Evolutionary conservation across 2,329 filamentous ascomycete species (phyloP), one percentile per base, ranked within the genome.

Genomic region (Penicillium sumatraense): DNA sequence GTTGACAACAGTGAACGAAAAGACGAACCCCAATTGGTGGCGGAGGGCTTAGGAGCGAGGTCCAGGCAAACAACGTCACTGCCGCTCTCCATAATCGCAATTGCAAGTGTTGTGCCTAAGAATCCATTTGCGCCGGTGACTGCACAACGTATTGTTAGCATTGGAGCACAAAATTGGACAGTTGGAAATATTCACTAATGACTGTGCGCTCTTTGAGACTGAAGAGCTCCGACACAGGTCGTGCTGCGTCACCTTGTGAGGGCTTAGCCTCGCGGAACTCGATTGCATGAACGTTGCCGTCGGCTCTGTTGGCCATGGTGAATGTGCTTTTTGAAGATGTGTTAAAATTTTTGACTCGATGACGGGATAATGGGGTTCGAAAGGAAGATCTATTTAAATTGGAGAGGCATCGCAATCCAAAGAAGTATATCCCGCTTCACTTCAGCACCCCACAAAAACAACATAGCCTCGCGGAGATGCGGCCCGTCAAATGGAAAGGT

Each of bases 11-110:
- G 8, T 13, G 21, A 16, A 14, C 14, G 5, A 29, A 13, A n/a
- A 33, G 7, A 48, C 35, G 33, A 10, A 60, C 60, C 20, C 52
- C 56, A 59, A 3, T 54, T 14, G 59, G 64, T 1, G n/a, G 49
- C 16, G 11, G 41, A 48, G 6, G 55, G 51, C 1, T n/a, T 26
- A 5, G 53, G 38, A 2, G 58, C 20, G 7, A 69, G 41, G 53
- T 75, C 72, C 0, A 74, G 54, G 27, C 66, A 69, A 3, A 73
- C 60, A 2, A 72, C 68, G 45, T 74, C 70, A 10, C 64, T 71
- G 18, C 71, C 71, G 14, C 56, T 64, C 55, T 73, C 69, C 7
- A 74, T 47, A 1, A 74, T 60, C 1, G 65, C 54, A 0, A 66
- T 33, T 7, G 31, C 11, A 6, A 33, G 11, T 33, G 31, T 14